Percentiles rank a stretch among this genome's conserved stretches.
Evolutionary conservation across 164 flowering plant species (phyloP).

Genomic region (Chimonanthus praecox): DNA sequence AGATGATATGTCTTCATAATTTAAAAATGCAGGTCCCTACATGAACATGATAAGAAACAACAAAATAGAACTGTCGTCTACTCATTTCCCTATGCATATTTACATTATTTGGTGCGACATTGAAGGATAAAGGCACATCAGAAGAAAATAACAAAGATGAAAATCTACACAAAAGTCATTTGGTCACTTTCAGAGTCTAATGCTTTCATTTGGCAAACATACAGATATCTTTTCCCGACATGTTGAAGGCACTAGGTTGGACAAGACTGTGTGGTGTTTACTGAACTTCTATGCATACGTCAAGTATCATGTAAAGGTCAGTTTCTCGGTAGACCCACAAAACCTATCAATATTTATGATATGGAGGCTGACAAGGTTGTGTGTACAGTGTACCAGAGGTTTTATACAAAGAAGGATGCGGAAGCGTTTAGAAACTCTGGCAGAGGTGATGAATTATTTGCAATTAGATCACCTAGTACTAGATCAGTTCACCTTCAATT

Average conservation of each 20-base stretch:
- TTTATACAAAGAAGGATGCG: conserved; percentile 77
- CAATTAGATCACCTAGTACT: background rate
- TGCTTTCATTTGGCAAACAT: conserved; percentile 2
- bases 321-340: background rate
- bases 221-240: conserved; percentile 65
- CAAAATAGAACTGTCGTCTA: background rate
- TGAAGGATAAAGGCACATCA: background rate
- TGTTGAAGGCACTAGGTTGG: conserved; percentile 45
- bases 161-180: background rate
- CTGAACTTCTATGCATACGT: conserved; percentile 69
- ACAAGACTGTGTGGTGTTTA: conserved; percentile 65
- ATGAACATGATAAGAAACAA: no score
- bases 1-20: no score
- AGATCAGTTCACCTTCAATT: background rate
- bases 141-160: background rate
- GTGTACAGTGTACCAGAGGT: conserved; percentile 59
- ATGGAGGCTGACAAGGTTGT: conserved; percentile 11
- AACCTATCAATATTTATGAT: background rate
- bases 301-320: conserved; percentile 78
- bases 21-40: no score
- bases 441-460: conserved; percentile 44
- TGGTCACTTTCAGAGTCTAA: background rate
- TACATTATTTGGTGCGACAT: background rate
- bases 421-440: conserved; percentile 49
- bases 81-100: background rate